These are phyloP conservation scores for Neurospora sp. DNA, from an alignment of 2,329 filamentous ascomycete genomes.

Conservation along the genomic window DNA sequence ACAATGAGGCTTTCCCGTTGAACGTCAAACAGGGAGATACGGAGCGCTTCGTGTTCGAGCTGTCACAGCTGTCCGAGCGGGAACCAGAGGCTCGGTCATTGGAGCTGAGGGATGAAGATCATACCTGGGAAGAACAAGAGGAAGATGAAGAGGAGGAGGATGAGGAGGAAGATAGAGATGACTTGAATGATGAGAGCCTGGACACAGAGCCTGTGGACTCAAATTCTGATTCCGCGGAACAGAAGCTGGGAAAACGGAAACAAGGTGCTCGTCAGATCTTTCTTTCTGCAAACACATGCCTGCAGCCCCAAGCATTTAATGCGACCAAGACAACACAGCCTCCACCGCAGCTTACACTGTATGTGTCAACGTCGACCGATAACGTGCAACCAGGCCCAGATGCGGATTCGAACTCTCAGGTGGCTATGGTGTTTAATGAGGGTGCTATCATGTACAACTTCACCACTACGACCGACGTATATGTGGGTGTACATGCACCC, in stretches of 20 bases:
- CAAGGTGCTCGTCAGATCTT: conserved; percentile 47
- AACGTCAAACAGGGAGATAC: conserved; percentile 55
- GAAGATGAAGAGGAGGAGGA: conserved; percentile 8
- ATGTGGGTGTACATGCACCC: conserved; percentile 65
- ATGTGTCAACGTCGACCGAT: conserved; percentile 55
- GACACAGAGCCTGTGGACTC: neutral
- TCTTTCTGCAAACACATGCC: conserved; percentile 78
- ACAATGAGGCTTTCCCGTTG: conserved; percentile 52
- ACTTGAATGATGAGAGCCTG: neutral
- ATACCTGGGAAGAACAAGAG: conserved; percentile 11
- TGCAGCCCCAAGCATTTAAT: conserved; percentile 54
- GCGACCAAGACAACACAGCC: conserved; percentile 31
- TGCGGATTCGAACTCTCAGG: conserved; percentile 33
- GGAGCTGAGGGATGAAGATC: conserved; percentile 14
- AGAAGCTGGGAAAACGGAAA: conserved; percentile 10
- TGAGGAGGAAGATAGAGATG: conserved; percentile 15
- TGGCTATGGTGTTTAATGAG: conserved; percentile 43
- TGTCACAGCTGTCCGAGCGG: conserved; percentile 38
- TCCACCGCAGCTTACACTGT: conserved; percentile 68
- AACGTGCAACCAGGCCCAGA: conserved; percentile 59
- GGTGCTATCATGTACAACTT: conserved; percentile 61
- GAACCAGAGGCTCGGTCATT: conserved; percentile 12
- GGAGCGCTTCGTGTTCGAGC: conserved; percentile 54
- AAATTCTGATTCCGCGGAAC: neutral
- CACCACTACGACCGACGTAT: conserved; percentile 57